Percentiles rank a stretch among this genome's conserved stretches.
phyloP scores from a whole-genome alignment of 2,329 filamentous ascomycete species.

The Diplodia seriata region DNA sequence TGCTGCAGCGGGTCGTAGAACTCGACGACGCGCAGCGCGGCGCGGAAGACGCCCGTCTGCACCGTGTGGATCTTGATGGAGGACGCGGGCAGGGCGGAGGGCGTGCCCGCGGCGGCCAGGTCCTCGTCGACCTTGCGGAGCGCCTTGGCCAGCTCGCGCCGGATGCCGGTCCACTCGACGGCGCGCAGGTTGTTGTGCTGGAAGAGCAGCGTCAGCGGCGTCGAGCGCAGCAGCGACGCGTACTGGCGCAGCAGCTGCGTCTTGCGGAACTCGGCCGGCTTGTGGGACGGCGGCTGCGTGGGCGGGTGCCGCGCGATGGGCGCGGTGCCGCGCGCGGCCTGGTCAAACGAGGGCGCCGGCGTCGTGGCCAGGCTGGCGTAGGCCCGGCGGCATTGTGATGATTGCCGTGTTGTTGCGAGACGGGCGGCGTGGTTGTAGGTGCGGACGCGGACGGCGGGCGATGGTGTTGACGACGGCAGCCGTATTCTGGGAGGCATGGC shows the following conservation, averaged over 20 bases:
- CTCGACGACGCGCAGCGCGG: slow-evolving; percentile 84
- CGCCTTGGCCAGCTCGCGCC: slow-evolving; percentile 70
- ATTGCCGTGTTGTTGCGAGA: too few relatives aligned
- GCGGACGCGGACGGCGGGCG: slow-evolving; percentile 37
- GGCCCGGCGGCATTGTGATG: slow-evolving; percentile 44
- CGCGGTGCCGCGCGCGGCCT: slow-evolving; percentile 53
- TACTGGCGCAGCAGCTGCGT: slow-evolving; percentile 87
- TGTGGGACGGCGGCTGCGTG: slow-evolving; percentile 85
- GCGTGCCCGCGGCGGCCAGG: slow-evolving; percentile 59
- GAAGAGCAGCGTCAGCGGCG: slow-evolving; percentile 86
- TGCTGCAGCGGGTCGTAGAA: slow-evolving; percentile 74
- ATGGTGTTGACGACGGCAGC: slow-evolving; percentile 38
- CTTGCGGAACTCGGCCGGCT: slow-evolving; percentile 85
- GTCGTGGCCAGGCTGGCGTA: slow-evolving; percentile 61
- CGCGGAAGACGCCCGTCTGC: slow-evolving; percentile 86
- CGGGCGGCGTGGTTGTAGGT: slow-evolving; percentile 36
- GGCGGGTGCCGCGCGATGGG: slow-evolving; percentile 61
- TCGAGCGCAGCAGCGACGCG: slow-evolving; percentile 84
- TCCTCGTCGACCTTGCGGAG: slow-evolving; percentile 71
- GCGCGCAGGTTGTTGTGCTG: slow-evolving; percentile 79
- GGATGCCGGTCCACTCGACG: slow-evolving; percentile 74
- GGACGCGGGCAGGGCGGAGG: slow-evolving; percentile 58
- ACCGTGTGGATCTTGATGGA: slow-evolving; percentile 80
- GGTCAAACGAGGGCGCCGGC: slow-evolving; percentile 60
- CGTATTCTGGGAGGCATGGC: slow-evolving; percentile 50